Evolutionary conservation across 192 early-diverging fungal genomes (phyloP).

Genomic region (Rhizoclosmatium sp.): DNA sequence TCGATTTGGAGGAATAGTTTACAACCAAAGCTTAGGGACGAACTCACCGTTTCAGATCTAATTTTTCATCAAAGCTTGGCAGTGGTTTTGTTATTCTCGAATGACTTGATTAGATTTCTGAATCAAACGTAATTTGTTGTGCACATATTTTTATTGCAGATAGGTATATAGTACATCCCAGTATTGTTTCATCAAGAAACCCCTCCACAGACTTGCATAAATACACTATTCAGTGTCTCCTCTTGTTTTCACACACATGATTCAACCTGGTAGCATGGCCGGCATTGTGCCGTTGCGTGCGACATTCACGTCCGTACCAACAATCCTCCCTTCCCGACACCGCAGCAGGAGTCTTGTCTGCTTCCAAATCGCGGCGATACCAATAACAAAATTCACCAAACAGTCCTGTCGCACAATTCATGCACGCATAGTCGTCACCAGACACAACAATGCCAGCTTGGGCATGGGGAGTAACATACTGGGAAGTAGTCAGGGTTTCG

Average conservation of each 20-base stretch:
- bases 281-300: slow-evolving; percentile 42
- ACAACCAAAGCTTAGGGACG: too few species aligned
- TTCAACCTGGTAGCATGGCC: slow-evolving; percentile 43
- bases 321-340: slow-evolving; percentile 27
- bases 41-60: too few species aligned
- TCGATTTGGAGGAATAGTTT: too few species aligned
- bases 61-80: too few species aligned
- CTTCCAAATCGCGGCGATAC: slow-evolving; percentile 38
- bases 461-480: not conserved
- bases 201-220: not conserved
- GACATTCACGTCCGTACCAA: slow-evolving; percentile 48
- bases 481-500: too few species aligned
- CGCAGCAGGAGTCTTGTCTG: slow-evolving; percentile 5
- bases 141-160: too few species aligned
- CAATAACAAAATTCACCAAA: slow-evolving; percentile 39
- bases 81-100: too few species aligned
- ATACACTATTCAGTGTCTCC: not conserved
- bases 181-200: too few species aligned
- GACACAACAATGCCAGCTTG: slow-evolving; percentile 1
- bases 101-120: too few species aligned
- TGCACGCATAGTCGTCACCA: slow-evolving; percentile 27
- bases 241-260: slow-evolving; percentile 40
- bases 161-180: too few species aligned
- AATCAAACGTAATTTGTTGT: too few species aligned
- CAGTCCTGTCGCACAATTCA: slow-evolving; percentile 29